phyloP scores from a whole-genome alignment of 1,139 yeast genomes.

The Geotrichum australiense region DNA sequence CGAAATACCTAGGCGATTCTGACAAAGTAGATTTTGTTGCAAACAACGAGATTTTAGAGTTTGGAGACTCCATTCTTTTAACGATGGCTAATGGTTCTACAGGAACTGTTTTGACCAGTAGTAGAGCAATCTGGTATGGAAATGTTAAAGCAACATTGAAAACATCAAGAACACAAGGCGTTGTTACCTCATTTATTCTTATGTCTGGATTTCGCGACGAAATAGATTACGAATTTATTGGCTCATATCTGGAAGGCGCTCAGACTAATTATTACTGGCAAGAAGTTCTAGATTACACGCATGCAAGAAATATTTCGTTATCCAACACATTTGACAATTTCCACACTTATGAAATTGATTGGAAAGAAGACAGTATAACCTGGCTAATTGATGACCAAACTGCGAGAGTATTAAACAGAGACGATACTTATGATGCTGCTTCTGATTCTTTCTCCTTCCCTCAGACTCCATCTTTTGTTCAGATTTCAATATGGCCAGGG shows the following conservation, averaged over 20 bases:
- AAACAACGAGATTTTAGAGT: conserved; percentile 55
- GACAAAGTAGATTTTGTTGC: conserved; percentile 65
- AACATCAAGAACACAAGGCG: conserved; percentile 73
- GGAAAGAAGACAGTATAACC: conserved; percentile 67
- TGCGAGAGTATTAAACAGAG: conserved; percentile 61
- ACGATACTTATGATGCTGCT: conserved; percentile 65
- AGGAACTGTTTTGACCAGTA: conserved; percentile 77
- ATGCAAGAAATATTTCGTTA: conserved; percentile 44
- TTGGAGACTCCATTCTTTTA: conserved; percentile 47
- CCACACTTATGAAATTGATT: conserved; percentile 76
- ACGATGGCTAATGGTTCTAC: conserved; percentile 72
- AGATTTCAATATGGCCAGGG: conserved; percentile 90
- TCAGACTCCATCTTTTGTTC: conserved; percentile 83
- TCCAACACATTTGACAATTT: conserved; percentile 54
- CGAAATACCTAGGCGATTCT: conserved; percentile 63
- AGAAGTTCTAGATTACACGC: conserved; percentile 63
- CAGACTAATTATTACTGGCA: conserved; percentile 76
- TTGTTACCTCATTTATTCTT: conserved; percentile 75
- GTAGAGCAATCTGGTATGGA: conserved; percentile 83
- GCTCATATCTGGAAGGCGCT: conserved; percentile 55
- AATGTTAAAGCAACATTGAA: conserved; percentile 61
- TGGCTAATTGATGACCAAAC: conserved; percentile 71
- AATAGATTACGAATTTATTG: conserved; percentile 81
- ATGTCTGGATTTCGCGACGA: conserved; percentile 86
- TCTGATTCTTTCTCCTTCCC: conserved; percentile 57